These are phyloP conservation scores for Naganishia randhawae DNA, from an alignment of 768 basidiomycete genomes.

Conservation along the genomic window DNA sequence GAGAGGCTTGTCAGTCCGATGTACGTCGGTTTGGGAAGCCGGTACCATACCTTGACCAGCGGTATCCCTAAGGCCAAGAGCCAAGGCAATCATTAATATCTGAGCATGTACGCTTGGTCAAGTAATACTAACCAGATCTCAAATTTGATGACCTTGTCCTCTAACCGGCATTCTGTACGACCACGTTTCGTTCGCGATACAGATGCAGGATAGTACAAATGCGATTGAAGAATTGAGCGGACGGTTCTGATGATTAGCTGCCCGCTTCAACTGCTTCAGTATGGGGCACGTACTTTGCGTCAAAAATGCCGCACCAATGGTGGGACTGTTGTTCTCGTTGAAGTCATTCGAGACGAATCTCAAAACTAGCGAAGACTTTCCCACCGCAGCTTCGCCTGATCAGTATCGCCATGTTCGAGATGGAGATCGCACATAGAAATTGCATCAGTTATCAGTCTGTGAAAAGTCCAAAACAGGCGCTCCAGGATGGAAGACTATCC, in stretches of 20 bases:
- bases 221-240: no score
- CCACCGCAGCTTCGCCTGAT: conserved; percentile 93
- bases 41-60: conserved; percentile 47
- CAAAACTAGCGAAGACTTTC: conserved; percentile 96
- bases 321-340: conserved; percentile 97
- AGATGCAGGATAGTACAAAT: neutral
- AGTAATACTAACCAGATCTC: conserved; percentile 70
- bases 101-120: neutral
- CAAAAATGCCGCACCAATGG: conserved; percentile 86
- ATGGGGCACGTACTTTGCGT: conserved; percentile 44
- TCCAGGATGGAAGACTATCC: no score
- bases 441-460: neutral
- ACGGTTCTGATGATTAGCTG: neutral
- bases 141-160: conserved; percentile 64
- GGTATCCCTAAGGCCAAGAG: conserved; percentile 43
- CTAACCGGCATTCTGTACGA: conserved; percentile 52
- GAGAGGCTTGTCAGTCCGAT: neutral
- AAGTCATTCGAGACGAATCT: conserved; percentile 98
- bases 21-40: neutral
- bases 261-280: neutral
- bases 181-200: neutral
- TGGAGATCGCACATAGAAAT: neutral
- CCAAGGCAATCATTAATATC: neutral
- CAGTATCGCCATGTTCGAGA: no score
- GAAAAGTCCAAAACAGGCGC: neutral